A percentile compares a stretch with the other conserved stretches of the same genome.
phyloP scores from a whole-genome alignment of 352 stramenopile species.

The Pythium myriotylum region DNA sequence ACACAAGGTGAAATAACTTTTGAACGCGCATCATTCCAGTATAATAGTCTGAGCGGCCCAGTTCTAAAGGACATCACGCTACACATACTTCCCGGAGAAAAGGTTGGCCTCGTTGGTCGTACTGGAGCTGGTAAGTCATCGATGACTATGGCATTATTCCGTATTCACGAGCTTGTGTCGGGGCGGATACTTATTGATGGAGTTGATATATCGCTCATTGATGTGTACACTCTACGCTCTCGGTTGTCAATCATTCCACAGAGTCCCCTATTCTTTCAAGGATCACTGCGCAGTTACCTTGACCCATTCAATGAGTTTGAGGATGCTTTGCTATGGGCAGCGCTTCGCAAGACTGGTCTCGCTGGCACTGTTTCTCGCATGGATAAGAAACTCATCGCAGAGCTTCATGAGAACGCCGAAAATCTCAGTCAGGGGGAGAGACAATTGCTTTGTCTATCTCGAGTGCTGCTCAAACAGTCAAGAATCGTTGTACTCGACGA shows the following conservation, averaged over 20 bases:
- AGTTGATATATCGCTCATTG: constrained; percentile 31
- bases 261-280: constrained; percentile 28
- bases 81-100: constrained; percentile 44
- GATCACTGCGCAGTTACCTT: constrained; percentile 52
- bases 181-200: constrained; percentile 33
- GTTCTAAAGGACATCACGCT: constrained; percentile 36
- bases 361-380: constrained; percentile 13
- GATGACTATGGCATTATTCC: constrained; percentile 23
- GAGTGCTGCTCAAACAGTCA: constrained; percentile 33
- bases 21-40: constrained; percentile 36
- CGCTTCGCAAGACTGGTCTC: constrained; percentile 39
- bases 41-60: constrained; percentile 6
- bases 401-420: constrained; percentile 64
- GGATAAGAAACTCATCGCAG: constrained; percentile 39
- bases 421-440: constrained; percentile 75
- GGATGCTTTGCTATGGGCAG: constrained; percentile 64
- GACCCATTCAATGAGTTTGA: constrained; percentile 78
- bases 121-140: constrained; percentile 40
- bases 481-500: constrained; percentile 50
- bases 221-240: constrained; percentile 16
- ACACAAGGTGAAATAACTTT: constrained; percentile 15
- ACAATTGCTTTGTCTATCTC: constrained; percentile 36
- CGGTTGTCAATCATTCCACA: constrained; percentile 31
- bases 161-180: constrained; percentile 22
- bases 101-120: constrained; percentile 80